These are phyloP conservation scores for Aspergillus cejpii DNA, from an alignment of 2,329 filamentous ascomycete species.

Conservation along the genomic window DNA sequence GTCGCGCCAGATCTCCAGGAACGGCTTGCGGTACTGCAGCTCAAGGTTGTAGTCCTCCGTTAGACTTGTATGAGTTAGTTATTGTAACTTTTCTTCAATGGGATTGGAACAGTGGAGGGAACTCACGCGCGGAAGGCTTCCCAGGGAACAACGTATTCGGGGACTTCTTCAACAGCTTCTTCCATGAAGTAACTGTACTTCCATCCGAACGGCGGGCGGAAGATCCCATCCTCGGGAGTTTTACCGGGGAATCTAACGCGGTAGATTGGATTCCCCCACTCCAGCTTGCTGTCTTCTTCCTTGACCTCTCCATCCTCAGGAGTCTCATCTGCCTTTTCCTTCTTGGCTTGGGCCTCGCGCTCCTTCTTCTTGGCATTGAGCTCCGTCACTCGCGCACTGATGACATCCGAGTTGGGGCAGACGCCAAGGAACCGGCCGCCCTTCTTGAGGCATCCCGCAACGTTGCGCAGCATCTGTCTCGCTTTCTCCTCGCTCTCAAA, in stretches of 20 bases:
- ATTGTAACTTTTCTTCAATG: constrained; percentile 2
- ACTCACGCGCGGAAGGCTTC: constrained; percentile 78
- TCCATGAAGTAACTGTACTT: constrained; percentile 96
- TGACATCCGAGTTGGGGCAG: constrained; percentile 93
- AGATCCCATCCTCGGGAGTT: constrained; percentile 78
- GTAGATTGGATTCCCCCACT: constrained; percentile 94
- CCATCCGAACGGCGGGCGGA: constrained; percentile 93
- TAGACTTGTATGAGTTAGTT: constrained; percentile 41
- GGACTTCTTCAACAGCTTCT: constrained; percentile 91
- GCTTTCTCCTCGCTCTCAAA: constrained; percentile 91
- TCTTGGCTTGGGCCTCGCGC: constrained; percentile 40
- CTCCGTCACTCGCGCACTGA: constrained; percentile 68
- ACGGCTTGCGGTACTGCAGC: constrained; percentile 85
- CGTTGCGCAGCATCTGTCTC: constrained; percentile 85
- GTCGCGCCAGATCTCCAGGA: constrained; percentile 82
- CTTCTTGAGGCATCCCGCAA: constrained; percentile 83
- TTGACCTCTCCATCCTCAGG: constrained; percentile 47
- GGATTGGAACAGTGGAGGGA: background rate
- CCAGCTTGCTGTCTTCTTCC: constrained; percentile 59
- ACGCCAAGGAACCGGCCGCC: constrained; percentile 90
- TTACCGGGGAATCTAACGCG: constrained; percentile 78
- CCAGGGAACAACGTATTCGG: constrained; percentile 97
- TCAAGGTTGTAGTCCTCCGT: constrained; percentile 97
- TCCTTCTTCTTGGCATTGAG: constrained; percentile 58
- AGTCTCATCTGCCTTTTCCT: constrained; percentile 27